Evolutionary conservation across 331 rosid genomes (phyloP), one percentile per base, ranked within the genome.

Genomic region (Arachis monticola): DNA sequence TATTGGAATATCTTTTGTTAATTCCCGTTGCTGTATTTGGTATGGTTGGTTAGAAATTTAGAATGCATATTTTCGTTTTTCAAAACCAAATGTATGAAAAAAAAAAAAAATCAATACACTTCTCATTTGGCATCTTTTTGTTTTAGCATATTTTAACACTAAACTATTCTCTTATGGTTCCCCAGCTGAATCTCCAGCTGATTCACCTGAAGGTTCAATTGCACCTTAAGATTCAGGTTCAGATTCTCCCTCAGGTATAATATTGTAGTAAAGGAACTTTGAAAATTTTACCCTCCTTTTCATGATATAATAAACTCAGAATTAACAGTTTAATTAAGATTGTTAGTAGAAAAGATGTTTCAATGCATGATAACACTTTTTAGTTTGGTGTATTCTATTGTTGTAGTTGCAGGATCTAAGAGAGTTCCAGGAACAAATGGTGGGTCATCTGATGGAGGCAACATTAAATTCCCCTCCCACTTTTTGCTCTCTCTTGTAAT

Each of bases 351-450:
- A 57, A 31, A 35, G 4, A 57, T 58, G 13, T 8, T 60, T 31
- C 50, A 10, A 1, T 50, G 7, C 11, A 1, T 50, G 7, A 2
- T 47, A 51, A 63, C 5, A 42, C 47, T 61, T 77, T 81, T 53
- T 69, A 64, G 40, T 35, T 35, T 35, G 40, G 40, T 35, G 40
- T 35, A 35, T 2, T 35, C 4, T 69, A 3, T 31, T 10, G 75
- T 64, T 78, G 82, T 80, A 78, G 91, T 81, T 61, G 76, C 73
- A 69, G 89, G 91, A 22, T 85, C 94, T 1, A 91, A 91, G 77
- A 70, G 76, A 60, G 79, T 84, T 1, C 92, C 93, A 80, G 78
- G 90, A 13, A 41, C 59, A 32, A 60, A 74, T 5, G 82, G 82
- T 56, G 64, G 79, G 41, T 65, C 81, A 69, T 85, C 94, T 7